Evolutionary conservation across 805 yeast species (phyloP).

Genomic region (Komagataella phaffii): DNA sequence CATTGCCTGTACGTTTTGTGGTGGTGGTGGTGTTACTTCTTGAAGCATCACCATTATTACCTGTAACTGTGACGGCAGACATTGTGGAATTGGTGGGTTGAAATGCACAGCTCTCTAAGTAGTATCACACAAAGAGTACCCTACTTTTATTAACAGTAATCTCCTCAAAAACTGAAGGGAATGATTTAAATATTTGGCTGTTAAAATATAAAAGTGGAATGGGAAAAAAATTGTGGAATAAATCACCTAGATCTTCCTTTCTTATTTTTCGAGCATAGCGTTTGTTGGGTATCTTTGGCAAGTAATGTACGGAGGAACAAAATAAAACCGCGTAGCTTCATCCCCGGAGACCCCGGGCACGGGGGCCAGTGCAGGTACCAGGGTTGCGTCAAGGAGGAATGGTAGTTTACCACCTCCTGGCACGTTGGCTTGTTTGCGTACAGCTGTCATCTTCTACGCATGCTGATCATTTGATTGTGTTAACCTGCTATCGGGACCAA

Average conservation of each 20-base stretch:
- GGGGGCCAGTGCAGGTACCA: no score
- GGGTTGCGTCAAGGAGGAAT: no score
- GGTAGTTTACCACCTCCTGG: no score
- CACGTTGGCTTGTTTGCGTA: no score
- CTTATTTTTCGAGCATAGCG: neutral
- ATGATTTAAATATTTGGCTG: neutral
- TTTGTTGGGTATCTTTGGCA: neutral
- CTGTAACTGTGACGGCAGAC: conserved; percentile 21
- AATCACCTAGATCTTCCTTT: neutral
- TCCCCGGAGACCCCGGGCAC: neutral
- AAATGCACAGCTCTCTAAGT: neutral
- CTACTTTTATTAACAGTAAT: neutral
- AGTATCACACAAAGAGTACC: neutral
- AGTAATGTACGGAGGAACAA: no score
- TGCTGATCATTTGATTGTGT: no score
- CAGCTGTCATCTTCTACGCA: no score
- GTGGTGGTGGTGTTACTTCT: neutral
- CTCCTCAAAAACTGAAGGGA: neutral
- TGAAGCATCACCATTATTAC: conserved; percentile 6
- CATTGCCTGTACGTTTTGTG: conserved; percentile 9
- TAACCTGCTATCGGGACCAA: no score
- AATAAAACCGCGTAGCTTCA: neutral
- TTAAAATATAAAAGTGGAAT: neutral
- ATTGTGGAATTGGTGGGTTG: conserved; percentile 7
- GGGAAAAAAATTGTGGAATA: neutral